Conservation (phyloP, 2,329 filamentous ascomycete species). For the Podosphaera aphanis region DNA sequence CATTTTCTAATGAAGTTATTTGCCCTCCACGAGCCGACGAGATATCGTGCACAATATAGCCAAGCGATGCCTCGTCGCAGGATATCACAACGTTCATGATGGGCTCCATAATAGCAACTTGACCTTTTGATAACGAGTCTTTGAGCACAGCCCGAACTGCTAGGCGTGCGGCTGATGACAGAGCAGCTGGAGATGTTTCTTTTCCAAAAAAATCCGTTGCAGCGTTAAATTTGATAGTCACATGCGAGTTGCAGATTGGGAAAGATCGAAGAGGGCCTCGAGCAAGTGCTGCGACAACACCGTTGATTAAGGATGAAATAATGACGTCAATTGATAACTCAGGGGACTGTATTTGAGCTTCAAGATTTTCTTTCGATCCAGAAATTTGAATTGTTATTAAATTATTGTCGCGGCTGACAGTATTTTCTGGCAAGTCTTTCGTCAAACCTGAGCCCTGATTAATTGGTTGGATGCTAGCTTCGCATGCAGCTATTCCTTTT, state of each 20-base stretch:
- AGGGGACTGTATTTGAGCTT: conserved; percentile 24
- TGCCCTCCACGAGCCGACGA: conserved; percentile 50
- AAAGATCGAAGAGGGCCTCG: conserved; percentile 63
- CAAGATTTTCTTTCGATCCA: conserved; percentile 15
- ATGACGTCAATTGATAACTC: conserved; percentile 26
- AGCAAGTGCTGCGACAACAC: conserved; percentile 60
- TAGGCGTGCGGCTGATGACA: conserved; percentile 40
- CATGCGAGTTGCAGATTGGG: conserved; percentile 53
- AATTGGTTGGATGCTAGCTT: conserved; percentile 40
- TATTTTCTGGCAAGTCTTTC: conserved; percentile 17
- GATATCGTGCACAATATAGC: conserved; percentile 63
- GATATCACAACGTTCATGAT: conserved; percentile 79
- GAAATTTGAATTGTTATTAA: conserved; percentile 29
- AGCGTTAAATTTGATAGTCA: conserved; percentile 47
- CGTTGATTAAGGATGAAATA: conserved; percentile 42
- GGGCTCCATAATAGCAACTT: conserved; percentile 61
- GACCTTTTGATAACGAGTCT: conserved; percentile 28
- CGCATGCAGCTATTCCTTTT: conserved; percentile 53
- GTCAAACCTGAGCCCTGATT: conserved; percentile 12
- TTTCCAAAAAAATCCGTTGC: conserved; percentile 37
- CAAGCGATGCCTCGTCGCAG: conserved; percentile 61
- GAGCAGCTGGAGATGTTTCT: conserved; percentile 42
- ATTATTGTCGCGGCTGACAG: conserved; percentile 45
- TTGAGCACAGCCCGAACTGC: conserved; percentile 49
- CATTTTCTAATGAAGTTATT: conserved; percentile 41